phyloP scores from a whole-genome alignment of 306 rosid genomes.

The Begonia masoniana region DNA sequence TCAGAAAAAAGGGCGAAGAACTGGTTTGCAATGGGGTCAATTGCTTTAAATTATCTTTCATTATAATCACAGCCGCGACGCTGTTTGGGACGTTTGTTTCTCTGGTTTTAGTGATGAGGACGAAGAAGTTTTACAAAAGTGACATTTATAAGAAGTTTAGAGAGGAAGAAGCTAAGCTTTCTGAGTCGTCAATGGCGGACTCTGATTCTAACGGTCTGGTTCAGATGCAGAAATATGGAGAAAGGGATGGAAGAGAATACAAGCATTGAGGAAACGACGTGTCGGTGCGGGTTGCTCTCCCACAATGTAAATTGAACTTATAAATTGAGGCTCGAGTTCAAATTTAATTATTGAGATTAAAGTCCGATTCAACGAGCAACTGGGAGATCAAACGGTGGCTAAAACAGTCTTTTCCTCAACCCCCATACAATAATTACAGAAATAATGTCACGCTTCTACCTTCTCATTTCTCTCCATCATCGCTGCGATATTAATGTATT shows the following conservation, averaged over 20 bases:
- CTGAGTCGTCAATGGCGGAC: neutral
- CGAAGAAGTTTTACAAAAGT: constrained; percentile 32
- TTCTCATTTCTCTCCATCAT: no score
- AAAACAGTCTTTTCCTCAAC: no score
- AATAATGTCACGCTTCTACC: no score
- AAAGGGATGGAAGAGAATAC: neutral
- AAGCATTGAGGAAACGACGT: neutral
- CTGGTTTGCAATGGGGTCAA: constrained; percentile 22
- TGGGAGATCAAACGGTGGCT: no score
- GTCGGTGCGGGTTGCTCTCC: no score
- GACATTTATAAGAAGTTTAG: constrained; percentile 34
- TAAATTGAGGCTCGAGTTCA: no score
- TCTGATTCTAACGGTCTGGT: no score
- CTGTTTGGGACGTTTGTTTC: constrained; percentile 25
- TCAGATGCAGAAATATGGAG: constrained; percentile 9
- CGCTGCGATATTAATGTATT: no score
- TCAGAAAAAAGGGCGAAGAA: neutral
- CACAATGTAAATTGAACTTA: no score
- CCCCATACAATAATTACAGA: no score
- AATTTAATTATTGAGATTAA: no score
- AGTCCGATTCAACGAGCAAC: no score
- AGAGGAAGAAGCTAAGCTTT: constrained; percentile 3
- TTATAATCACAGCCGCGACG: constrained; percentile 25
- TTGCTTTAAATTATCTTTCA: constrained; percentile 27
- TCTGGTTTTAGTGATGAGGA: constrained; percentile 29